These are phyloP conservation scores for Auricularia cornea DNA, from an alignment of 768 basidiomycete genomes.

Conservation along the genomic window DNA sequence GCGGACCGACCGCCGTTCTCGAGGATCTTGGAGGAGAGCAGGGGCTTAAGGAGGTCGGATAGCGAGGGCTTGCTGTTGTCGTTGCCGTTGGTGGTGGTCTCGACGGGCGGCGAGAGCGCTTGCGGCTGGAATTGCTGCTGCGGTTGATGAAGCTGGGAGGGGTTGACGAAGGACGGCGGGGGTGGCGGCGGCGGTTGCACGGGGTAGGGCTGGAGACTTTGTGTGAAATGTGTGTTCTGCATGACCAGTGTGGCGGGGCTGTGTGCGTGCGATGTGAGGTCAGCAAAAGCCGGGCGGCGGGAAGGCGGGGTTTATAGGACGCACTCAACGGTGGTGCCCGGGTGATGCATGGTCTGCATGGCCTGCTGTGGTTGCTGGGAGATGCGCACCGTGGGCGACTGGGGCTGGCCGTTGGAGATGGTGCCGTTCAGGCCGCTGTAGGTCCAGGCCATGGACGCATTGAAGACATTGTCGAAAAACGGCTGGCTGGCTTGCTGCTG, in stretches of 20 bases:
- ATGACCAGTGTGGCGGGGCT: constrained; percentile 59
- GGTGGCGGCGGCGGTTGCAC: constrained; percentile 44
- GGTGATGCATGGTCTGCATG: constrained; percentile 2
- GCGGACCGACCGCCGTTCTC: constrained; percentile 41
- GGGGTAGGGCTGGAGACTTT: no score
- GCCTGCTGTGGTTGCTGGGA: constrained; percentile 1
- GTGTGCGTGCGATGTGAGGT: not conserved
- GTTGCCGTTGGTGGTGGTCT: constrained; percentile 11
- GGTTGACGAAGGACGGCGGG: constrained; percentile 32
- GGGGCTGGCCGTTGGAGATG: not conserved
- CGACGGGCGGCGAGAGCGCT: not conserved
- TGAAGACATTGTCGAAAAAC: not conserved
- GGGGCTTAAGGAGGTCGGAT: constrained; percentile 41
- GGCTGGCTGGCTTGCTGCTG: no score
- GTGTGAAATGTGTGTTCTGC: constrained; percentile 63
- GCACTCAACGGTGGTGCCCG: constrained; percentile 62
- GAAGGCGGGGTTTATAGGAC: constrained; percentile 20
- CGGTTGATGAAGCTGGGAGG: constrained; percentile 21
- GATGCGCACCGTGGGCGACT: not conserved
- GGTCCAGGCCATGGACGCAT: no score
- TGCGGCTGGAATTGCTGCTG: constrained; percentile 24
- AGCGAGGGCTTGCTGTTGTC: constrained; percentile 42
- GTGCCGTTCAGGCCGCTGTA: not conserved
- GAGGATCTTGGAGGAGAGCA: constrained; percentile 39
- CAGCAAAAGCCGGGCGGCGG: not conserved